Base-by-base conservation (phyloP, 257 asterid genomes). In the Hygrophila difformis region DNA sequence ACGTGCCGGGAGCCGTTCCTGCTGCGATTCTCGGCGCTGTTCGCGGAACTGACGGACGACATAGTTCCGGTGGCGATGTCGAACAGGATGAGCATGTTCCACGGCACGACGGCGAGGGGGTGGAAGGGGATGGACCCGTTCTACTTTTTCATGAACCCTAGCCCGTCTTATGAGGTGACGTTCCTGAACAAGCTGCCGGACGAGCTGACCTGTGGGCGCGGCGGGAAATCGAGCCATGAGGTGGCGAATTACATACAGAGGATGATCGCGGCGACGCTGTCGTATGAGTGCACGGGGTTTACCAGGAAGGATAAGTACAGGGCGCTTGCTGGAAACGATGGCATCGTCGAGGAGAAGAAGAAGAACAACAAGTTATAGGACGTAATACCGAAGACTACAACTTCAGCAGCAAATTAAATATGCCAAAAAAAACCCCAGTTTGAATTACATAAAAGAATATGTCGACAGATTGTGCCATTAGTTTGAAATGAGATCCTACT, bases 101-200 rank as follows among this genome's bases (percentile, higher is more conserved):
- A 86, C 12, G 96, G 96, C 26, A 86, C 93, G 4, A 82, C 94
- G 13, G 94, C 94, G 6, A 65, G 86, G 15, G 96, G 96, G 1
- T 86, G 87, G 89, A 86, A 86, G 42, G 94, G 84, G 28, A 55
- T 86, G 89, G 93, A 82, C 49, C 87, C 94, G 15, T 79, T 75
- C 40, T 86, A 71, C 60, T 82, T 86, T 52, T 77, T 79, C 70
- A 86, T 86, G 96, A 86, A 86, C 67, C 94, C 94, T 0, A 74
- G 74, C 52, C 96, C 96, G 3, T 71, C 78, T 0, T 79, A 82
- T 13, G 94, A 82, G 71, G 86, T 82, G 6, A 82, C 73, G 0
- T 79, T 86, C 56, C 47, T 86, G 71, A 69, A 69, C 47, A 79
- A 82, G 60, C 20, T 77, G 66, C 94, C 96, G 0, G 5, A 16